Evolutionary conservation across 306 rosid genomes (phyloP).

Genomic region (Cercis canadensis): DNA sequence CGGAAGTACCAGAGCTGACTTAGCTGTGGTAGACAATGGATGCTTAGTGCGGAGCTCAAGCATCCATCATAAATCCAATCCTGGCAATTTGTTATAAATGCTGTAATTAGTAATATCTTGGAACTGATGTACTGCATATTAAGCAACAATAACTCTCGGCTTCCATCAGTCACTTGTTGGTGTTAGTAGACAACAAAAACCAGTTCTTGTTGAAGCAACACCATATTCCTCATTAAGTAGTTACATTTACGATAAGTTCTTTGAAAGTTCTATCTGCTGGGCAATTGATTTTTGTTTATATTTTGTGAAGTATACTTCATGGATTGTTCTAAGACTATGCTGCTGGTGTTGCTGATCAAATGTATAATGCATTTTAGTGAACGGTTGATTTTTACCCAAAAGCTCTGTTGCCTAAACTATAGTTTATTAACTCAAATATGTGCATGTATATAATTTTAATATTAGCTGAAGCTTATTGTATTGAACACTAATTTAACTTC

Average conservation of each 20-base stretch:
- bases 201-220: no score
- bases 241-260: neutral
- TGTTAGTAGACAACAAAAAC: no score
- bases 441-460: neutral
- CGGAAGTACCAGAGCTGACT: neutral
- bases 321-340: no score
- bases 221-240: neutral
- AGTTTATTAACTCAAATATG: no score
- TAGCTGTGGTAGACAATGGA: neutral
- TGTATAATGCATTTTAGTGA: no score
- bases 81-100: neutral
- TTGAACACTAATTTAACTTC: slow-evolving; percentile 8
- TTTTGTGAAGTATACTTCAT: no score
- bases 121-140: no score
- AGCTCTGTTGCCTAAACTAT: no score
- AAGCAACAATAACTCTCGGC: neutral
- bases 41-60: neutral
- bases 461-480: neutral
- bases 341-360: no score
- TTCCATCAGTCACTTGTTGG: no score
- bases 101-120: neutral
- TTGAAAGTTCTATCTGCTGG: neutral
- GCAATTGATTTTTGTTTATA: neutral
- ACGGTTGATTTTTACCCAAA: no score
- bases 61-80: neutral